Evolutionary conservation across 2,329 filamentous ascomycete species (phyloP).

Genomic region (Pseudogymnoascus sp.): DNA sequence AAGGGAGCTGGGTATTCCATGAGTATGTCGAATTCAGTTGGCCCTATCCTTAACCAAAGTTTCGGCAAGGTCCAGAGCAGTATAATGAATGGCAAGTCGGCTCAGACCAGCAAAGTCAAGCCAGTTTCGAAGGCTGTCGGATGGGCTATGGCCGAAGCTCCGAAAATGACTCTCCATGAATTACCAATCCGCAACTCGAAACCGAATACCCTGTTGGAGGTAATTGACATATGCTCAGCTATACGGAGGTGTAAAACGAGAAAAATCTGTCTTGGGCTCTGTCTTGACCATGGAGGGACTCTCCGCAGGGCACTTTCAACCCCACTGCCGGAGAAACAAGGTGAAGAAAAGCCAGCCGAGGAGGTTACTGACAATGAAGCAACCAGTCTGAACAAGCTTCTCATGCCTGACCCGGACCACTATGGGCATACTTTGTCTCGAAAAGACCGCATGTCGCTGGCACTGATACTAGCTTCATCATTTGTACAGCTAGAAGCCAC

Average conservation of each 20-base stretch:
- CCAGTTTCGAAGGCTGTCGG: neutral
- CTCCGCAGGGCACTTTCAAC: neutral
- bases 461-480: neutral
- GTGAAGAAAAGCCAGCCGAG: neutral
- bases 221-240: neutral
- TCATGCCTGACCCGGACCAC: neutral
- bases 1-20: neutral
- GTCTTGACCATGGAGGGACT: neutral
- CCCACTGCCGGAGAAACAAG: neutral
- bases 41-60: neutral
- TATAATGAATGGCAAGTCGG: neutral
- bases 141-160: neutral
- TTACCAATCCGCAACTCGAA: neutral
- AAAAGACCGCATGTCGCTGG: neutral
- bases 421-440: neutral
- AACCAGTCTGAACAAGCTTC: neutral
- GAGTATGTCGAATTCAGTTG: neutral
- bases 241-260: neutral
- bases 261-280: neutral
- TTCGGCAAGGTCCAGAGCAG: neutral
- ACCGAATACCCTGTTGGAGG: neutral
- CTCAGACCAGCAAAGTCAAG: neutral
- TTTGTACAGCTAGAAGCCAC: conserved; percentile 3
- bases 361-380: neutral
- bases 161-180: neutral